A percentile compares a stretch with the other conserved stretches of the same genome.
Evolutionary conservation across 352 stramenopile species (phyloP).

Genomic region (Saprolegnia diclina): DNA sequence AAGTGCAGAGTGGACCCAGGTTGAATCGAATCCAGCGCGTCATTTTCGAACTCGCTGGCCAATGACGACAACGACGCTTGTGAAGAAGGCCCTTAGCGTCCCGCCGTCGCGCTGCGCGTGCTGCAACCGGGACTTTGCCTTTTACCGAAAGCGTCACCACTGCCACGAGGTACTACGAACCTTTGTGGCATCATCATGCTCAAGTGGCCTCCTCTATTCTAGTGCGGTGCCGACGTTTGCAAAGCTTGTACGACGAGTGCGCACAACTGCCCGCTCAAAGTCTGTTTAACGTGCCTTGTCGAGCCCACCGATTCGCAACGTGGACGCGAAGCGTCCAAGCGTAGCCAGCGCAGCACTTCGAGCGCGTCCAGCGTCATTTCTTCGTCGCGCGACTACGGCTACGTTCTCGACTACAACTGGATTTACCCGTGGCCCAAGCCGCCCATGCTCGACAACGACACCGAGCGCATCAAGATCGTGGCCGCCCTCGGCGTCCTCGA

Average conservation of each 20-base stretch:
- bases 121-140: background rate
- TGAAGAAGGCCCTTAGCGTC: background rate
- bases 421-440: conserved; percentile 25
- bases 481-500: conserved; percentile 18
- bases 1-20: background rate
- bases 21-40: background rate
- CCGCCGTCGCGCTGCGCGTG: background rate
- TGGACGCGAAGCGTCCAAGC: background rate
- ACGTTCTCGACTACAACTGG: conserved; percentile 23
- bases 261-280: conserved; percentile 51
- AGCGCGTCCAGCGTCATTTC: background rate
- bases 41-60: background rate
- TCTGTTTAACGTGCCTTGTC: background rate
- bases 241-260: background rate
- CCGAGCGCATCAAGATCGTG: background rate
- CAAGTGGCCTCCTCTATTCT: background rate
- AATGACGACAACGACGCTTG: background rate
- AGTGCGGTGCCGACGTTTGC: conserved; percentile 25
- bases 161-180: background rate
- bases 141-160: background rate
- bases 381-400: conserved; percentile 3
- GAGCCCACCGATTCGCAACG: conserved; percentile 2
- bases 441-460: conserved; percentile 4
- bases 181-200: too few species aligned
- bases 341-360: conserved; percentile 4